phyloP scores from a whole-genome alignment of 495 filamentous ascomycete genomes.

The Trichoderma gamsii region DNA sequence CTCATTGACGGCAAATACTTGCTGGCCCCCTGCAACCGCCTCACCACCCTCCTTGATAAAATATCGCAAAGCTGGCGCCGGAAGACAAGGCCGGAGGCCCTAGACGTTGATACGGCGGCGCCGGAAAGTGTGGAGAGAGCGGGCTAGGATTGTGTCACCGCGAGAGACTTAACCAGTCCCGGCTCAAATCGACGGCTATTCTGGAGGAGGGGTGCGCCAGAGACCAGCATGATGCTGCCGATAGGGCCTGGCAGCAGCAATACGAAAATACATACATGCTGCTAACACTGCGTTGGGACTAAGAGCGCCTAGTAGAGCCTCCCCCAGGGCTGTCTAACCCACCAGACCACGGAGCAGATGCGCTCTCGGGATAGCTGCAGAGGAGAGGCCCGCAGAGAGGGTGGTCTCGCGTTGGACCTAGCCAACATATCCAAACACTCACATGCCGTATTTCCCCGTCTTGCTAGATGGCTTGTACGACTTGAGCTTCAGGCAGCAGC shows the following conservation, averaged over 20 bases:
- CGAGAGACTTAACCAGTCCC: neutral
- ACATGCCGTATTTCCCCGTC: neutral
- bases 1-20: slow-evolving; percentile 11
- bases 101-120: neutral
- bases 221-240: neutral
- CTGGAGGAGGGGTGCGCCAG: neutral
- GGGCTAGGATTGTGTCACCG: neutral
- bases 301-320: neutral
- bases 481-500: neutral
- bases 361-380: neutral
- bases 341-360: neutral
- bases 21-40: neutral
- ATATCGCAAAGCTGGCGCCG: neutral
- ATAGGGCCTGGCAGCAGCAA: too few species aligned
- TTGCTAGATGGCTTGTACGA: neutral
- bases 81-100: neutral
- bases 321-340: neutral
- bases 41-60: neutral
- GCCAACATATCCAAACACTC: neutral
- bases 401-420: neutral
- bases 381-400: neutral
- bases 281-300: too few species aligned
- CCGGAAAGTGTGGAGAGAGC: slow-evolving; percentile 4
- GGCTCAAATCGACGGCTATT: slow-evolving; percentile 11
- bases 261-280: too few species aligned